Evolutionary conservation across 208 protist species (phyloP), one percentile per base, ranked within the genome.

Genomic region (Leishmania aethiopica): DNA sequence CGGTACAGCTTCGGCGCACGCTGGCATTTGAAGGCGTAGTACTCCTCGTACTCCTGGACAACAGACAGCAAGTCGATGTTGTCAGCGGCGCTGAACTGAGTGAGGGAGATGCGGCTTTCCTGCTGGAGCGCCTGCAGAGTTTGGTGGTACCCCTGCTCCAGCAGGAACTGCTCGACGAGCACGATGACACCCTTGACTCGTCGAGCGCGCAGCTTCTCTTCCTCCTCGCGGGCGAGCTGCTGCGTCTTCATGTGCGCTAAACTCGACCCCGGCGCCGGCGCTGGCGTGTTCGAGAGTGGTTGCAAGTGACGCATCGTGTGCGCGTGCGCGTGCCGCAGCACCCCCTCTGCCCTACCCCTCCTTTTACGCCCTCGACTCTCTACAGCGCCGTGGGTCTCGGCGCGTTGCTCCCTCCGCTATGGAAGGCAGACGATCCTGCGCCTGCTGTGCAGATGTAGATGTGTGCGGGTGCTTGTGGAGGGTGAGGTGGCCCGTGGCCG

Each of bases 31-130:
- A 97, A 92, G 77, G 96, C 87, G 87, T 95, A 96, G 84, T 96
- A 98, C 49, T 98, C 88, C 85, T 98, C 96, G 80, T 89, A 98
- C 81, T 98, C 94, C 28, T 84, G 78, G 13, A 97, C 78, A 49
- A 97, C 84, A 32, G 86, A 90, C 37, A 96, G 78, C 25, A 98
- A 86, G 87, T 98, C 95, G 79, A 98, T 93, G 82, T 98, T 98
- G 85, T 98, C 96, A 17, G 96, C 96, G 22, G 86, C 85, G 84
- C 82, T 86, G 78, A 91, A 91, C 59, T 95, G 85, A 19, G 88
- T 80, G 32, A 98, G 86, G 13, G 92, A 90, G 32, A 98, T 73
- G 59, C 86, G 80, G 78, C 93, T 95, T 78, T 98, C 96, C 71
- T 92, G 89, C 83, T 98, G 94, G 13, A 98, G 87, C 32, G 83